phyloP scores from a whole-genome alignment of 2,329 filamentous ascomycete genomes.

The Neofusicoccum sp. region DNA sequence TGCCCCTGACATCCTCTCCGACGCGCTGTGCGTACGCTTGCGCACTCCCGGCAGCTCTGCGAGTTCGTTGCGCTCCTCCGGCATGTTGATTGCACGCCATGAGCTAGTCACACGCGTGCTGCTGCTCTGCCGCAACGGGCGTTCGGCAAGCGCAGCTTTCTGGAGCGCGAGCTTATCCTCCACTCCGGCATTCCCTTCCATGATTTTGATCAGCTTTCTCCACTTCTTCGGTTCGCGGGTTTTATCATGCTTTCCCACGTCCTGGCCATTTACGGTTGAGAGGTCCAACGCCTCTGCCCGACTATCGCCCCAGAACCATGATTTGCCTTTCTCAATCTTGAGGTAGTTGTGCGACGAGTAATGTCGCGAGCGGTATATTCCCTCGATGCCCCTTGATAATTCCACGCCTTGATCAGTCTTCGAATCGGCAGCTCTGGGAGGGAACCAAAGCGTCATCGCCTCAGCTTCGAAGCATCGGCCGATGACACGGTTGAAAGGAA shows the following conservation, averaged over 20 bases:
- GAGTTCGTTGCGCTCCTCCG: neutral
- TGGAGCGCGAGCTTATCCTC: constrained; percentile 20
- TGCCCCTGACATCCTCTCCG: neutral
- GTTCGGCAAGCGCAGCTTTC: neutral
- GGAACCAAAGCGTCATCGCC: constrained; percentile 51
- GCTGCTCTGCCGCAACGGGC: constrained; percentile 2
- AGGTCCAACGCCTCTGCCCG: constrained; percentile 60
- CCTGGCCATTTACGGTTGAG: constrained; percentile 56
- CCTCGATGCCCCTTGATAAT: constrained; percentile 44
- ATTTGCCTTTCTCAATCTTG: constrained; percentile 37
- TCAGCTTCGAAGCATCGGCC: constrained; percentile 58
- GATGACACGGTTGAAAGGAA: constrained; percentile 56
- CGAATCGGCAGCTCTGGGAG: constrained; percentile 26
- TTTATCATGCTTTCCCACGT: constrained; percentile 51
- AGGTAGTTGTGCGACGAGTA: constrained; percentile 51
- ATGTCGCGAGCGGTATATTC: constrained; percentile 49
- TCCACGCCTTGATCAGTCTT: neutral
- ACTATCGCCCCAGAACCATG: constrained; percentile 62
- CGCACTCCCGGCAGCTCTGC: neutral
- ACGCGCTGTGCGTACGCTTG: neutral
- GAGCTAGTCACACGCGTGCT: neutral
- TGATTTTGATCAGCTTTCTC: constrained; percentile 48
- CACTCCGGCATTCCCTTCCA: constrained; percentile 39
- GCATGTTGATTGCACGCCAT: constrained; percentile 12
- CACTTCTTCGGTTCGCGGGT: constrained; percentile 50